Conservation (phyloP, 192 early-diverging fungal species). For the Podila epicladia region DNA sequence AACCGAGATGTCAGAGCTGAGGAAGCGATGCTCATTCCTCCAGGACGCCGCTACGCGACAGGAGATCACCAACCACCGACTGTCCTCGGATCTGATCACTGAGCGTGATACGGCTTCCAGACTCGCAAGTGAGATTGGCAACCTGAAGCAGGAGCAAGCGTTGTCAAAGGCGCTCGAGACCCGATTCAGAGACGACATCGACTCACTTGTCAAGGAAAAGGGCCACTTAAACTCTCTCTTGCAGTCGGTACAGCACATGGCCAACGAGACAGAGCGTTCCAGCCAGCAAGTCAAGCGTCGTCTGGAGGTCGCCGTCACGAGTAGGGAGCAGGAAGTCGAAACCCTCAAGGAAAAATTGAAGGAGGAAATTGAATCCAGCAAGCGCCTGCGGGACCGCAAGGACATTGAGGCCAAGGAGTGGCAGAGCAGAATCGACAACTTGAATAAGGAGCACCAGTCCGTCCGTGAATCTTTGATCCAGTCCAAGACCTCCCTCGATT, state of each 20-base stretch:
- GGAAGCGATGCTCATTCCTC: slow-evolving; percentile 63
- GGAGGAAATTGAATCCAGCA: slow-evolving; percentile 41
- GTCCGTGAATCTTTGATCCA: slow-evolving; percentile 52
- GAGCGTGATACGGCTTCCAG: slow-evolving; percentile 62
- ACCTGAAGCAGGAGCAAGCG: slow-evolving; percentile 67
- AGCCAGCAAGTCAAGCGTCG: slow-evolving; percentile 47
- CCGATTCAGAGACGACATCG: slow-evolving; percentile 59
- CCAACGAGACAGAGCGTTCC: slow-evolving; percentile 59
- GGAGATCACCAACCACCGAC: slow-evolving; percentile 69
- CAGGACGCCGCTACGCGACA: slow-evolving; percentile 60
- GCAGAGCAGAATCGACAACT: slow-evolving; percentile 46
- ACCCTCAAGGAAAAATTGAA: slow-evolving; percentile 58
- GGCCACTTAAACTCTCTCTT: slow-evolving; percentile 61
- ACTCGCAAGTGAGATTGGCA: slow-evolving; percentile 56
- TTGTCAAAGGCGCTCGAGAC: slow-evolving; percentile 60
- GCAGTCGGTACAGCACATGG: slow-evolving; percentile 60
- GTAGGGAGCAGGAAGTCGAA: slow-evolving; percentile 55
- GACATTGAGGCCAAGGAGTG: slow-evolving; percentile 53
- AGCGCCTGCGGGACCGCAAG: slow-evolving; percentile 42
- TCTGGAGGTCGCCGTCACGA: slow-evolving; percentile 52
- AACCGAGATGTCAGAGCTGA: slow-evolving; percentile 71
- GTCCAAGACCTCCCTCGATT: slow-evolving; percentile 55
- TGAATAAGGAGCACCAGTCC: slow-evolving; percentile 44
- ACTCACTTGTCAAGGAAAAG: slow-evolving; percentile 62
- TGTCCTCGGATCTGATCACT: slow-evolving; percentile 57